A percentile compares a stretch with the other conserved stretches of the same genome.
Evolutionary conservation across 1,139 yeast species (phyloP).

Genomic region (Blastobotrys raffinosifermentans): DNA sequence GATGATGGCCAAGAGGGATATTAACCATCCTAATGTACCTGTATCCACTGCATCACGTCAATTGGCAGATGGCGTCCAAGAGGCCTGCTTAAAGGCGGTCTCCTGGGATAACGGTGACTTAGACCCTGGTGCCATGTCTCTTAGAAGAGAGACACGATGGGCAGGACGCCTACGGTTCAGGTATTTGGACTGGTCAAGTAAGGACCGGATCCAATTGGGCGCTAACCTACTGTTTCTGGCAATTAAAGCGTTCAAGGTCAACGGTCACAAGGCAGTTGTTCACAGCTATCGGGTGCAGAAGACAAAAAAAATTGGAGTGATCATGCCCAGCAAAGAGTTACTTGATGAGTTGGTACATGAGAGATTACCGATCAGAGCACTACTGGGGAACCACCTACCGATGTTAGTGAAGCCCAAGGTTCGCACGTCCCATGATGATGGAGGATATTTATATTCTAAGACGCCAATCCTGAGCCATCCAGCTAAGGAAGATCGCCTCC

Average conservation of each 20-base stretch:
- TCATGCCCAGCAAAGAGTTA: constrained; percentile 62
- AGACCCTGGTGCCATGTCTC: too few species aligned
- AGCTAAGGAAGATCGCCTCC: constrained; percentile 63
- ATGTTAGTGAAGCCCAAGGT: constrained; percentile 80
- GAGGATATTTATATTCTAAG: constrained; percentile 66
- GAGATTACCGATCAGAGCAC: constrained; percentile 16
- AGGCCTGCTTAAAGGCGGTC: too few species aligned
- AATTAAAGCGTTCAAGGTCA: constrained; percentile 52
- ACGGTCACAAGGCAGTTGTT: constrained; percentile 61
- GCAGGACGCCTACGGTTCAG: too few species aligned
- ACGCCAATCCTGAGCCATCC: constrained; percentile 57
- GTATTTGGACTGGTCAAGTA: constrained; percentile 33
- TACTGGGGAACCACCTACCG: constrained; percentile 77
- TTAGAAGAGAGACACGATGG: too few species aligned
- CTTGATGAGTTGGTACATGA: constrained; percentile 41
- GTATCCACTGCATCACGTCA: constrained; percentile 5
- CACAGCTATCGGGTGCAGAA: constrained; percentile 68
- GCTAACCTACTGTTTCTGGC: constrained; percentile 60
- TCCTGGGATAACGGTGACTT: too few species aligned
- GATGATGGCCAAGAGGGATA: neutral
- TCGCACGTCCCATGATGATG: constrained; percentile 67
- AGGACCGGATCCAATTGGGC: constrained; percentile 69
- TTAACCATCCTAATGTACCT: neutral
- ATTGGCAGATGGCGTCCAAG: constrained; percentile 12
- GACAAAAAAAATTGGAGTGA: constrained; percentile 69